Conservation (phyloP, 306 rosid genomes). For the Fragaria nilgerrensis region DNA sequence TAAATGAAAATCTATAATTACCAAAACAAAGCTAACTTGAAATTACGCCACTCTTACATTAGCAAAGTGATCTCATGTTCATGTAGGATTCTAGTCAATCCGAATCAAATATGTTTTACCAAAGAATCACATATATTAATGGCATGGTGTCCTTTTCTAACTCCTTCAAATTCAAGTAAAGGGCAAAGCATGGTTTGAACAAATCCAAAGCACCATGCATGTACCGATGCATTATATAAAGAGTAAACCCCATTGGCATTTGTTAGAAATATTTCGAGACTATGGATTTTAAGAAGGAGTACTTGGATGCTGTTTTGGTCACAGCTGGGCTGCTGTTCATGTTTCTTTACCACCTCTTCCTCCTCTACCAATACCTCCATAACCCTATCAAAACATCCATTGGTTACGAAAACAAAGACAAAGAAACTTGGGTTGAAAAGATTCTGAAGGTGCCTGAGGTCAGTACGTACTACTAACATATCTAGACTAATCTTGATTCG, state of each 20-base stretch:
- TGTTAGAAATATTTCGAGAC: neutral
- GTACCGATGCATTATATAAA: neutral
- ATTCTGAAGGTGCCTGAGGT: slow-evolving; percentile 66
- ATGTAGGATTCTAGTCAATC: neutral
- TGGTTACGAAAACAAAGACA: slow-evolving; percentile 72
- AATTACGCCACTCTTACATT: neutral
- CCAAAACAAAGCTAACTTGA: neutral
- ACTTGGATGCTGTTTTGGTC: slow-evolving; percentile 66
- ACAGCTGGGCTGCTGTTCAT: slow-evolving; percentile 58
- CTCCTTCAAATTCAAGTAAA: neutral
- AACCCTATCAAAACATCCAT: slow-evolving; percentile 60
- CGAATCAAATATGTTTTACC: neutral
- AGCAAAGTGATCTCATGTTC: neutral
- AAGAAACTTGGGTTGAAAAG: slow-evolving; percentile 59
- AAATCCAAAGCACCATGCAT: neutral
- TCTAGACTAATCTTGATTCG: neutral
- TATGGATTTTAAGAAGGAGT: slow-evolving; percentile 49
- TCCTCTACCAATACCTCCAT: slow-evolving; percentile 54
- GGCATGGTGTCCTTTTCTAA: neutral
- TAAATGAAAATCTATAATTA: neutral
- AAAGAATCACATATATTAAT: neutral
- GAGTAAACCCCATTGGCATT: neutral
- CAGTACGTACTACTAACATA: slow-evolving; percentile 11
- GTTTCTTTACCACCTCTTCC: slow-evolving; percentile 59
- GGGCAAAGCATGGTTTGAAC: neutral